These are phyloP conservation scores for Xylaria sp. DNA, from an alignment of 2,329 filamentous ascomycete species.

Conservation along the genomic window DNA sequence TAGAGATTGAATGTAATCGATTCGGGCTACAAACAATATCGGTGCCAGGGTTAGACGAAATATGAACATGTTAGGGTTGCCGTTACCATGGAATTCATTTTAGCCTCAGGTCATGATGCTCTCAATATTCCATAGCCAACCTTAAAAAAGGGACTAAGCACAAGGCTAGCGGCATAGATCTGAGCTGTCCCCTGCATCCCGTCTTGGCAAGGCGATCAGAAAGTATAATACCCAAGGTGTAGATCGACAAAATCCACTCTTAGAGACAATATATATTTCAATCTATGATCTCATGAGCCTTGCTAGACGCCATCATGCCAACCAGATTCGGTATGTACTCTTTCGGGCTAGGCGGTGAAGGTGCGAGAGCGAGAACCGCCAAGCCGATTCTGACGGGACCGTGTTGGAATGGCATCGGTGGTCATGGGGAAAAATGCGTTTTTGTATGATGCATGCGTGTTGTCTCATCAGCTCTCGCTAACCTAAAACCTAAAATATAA, in stretches of 20 bases:
- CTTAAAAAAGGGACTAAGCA: not conserved
- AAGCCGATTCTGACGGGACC: conserved; percentile 4
- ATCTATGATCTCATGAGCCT: conserved; percentile 35
- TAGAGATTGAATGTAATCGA: no score
- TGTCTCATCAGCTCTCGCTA: not conserved
- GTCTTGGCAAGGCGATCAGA: not conserved
- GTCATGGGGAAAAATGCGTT: not conserved
- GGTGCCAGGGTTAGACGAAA: not conserved
- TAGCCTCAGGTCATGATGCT: not conserved
- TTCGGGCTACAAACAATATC: no score
- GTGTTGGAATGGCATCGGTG: conserved; percentile 9
- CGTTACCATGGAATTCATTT: not conserved
- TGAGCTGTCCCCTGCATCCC: not conserved
- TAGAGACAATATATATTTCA: not conserved
- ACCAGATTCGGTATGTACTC: not conserved
- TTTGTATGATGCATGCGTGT: conserved; percentile 14
- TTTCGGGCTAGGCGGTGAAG: not conserved
- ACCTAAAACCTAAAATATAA: conserved; percentile 26
- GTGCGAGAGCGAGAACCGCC: conserved; percentile 9
- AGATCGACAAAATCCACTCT: not conserved
- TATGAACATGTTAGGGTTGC: not conserved
- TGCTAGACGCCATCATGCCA: not conserved
- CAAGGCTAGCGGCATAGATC: not conserved
- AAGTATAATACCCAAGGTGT: not conserved
- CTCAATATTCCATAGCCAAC: not conserved